Evolutionary conservation across 31 red algal genomes (phyloP), one percentile per base, ranked within the genome.

Genomic region (Bonnemaisonia californica): DNA sequence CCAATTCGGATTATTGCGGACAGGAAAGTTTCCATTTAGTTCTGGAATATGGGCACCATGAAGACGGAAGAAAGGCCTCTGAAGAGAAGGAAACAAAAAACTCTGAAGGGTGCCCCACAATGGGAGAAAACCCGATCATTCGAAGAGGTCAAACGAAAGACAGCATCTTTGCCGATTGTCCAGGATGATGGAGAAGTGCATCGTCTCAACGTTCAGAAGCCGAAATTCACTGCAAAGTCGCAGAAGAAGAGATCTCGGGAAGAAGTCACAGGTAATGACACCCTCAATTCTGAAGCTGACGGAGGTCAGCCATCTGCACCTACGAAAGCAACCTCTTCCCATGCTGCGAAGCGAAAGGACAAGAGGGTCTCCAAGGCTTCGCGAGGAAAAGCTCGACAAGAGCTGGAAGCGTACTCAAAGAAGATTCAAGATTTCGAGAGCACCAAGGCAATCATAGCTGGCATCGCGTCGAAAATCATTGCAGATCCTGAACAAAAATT

Each of bases 351-450:
- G 34, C 69, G 61, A 28, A 38, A 12, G 24, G 33, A 18, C 4
- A 31, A 4, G 32, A 61, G 33, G 22, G 38, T 22, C 13, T 18
- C 58, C 3, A 55, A 30, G 32, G 60, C 42, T 61, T 23, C 56
- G 47, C 31, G 38, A 21, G 69, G 27, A 2, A 78, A 70, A 48
- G 26, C 57, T 39, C 58, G 83, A 4, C 54, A 78, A 5, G 35
- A 74, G 2, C 73, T 87, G 38, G 72, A 77, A 60, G 61, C 58
- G 5, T 77, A 67, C 23, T 54, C 62, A 22, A 27, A 77, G 7
- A 59, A 71, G 61, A 59, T 77, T 22, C 79, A 91, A 47, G 69
- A 69, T 33, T 30, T 91, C 26, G 79, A 83, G 62, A 45, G 13
- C 13, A 26, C 60, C 5, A 88, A 88, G 41, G 23, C 27, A 45